Evolutionary conservation across 2,329 filamentous ascomycete genomes (phyloP).

Genomic region (Akanthomyces dipterigenus): DNA sequence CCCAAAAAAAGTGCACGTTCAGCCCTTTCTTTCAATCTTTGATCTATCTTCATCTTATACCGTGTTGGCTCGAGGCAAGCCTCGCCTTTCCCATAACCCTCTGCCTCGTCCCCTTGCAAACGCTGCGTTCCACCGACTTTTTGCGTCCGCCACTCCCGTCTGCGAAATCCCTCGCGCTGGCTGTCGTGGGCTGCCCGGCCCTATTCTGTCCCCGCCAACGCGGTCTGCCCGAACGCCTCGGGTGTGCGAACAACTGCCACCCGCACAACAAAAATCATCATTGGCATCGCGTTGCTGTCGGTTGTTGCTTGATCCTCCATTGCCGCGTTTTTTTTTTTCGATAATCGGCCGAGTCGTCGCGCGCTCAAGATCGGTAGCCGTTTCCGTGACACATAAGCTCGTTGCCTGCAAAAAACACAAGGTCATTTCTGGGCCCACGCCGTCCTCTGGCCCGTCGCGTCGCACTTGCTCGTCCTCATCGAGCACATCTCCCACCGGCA

Average conservation of each 20-base stretch:
- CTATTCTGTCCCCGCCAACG: constrained; percentile 7
- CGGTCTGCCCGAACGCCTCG: not conserved
- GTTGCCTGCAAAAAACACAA: not conserved
- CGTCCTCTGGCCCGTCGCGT: constrained; percentile 2
- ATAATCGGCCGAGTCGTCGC: not conserved
- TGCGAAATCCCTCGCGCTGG: constrained; percentile 6
- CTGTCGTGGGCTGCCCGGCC: constrained; percentile 4
- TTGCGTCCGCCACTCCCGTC: not conserved
- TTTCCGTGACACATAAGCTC: not conserved
- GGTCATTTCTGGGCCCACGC: not conserved
- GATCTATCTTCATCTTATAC: not conserved
- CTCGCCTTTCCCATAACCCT: not conserved
- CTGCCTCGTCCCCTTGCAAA: not conserved
- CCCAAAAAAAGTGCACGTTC: constrained; percentile 7
- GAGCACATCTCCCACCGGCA: not conserved
- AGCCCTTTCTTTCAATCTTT: not conserved
- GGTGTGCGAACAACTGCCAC: not conserved
- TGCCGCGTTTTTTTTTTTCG: not conserved
- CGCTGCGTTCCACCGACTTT: not conserved
- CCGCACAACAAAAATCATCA: constrained; percentile 1
- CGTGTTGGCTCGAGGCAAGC: not conserved
- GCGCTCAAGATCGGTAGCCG: not conserved
- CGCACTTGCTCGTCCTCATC: not conserved
- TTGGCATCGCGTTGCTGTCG: not conserved
- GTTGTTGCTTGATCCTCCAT: not conserved